phyloP scores from a whole-genome alignment of 768 basidiomycete genomes.

The Termitomyces sp. region DNA sequence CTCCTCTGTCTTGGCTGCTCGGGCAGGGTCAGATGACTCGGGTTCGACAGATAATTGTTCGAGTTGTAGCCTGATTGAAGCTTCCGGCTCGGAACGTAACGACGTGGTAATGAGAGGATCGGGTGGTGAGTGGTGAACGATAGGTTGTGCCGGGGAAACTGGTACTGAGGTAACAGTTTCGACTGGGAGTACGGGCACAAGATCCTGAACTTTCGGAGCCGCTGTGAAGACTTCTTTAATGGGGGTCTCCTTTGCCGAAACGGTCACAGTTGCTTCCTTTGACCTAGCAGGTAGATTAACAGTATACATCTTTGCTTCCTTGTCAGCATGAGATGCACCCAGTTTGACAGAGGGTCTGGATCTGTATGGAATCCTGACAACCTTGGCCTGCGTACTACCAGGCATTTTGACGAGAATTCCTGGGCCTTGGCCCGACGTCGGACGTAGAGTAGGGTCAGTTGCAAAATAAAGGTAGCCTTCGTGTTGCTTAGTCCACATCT shows the following conservation, averaged over 20 bases:
- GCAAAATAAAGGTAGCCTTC: slow-evolving; percentile 64
- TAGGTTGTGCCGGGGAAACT: not conserved
- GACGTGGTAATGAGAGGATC: slow-evolving; percentile 18
- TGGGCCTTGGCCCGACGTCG: slow-evolving; percentile 49
- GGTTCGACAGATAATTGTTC: slow-evolving; percentile 33
- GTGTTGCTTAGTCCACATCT: slow-evolving; percentile 79
- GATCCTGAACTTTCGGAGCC: slow-evolving; percentile 27
- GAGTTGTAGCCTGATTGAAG: slow-evolving; percentile 29
- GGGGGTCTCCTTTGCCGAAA: slow-evolving; percentile 28
- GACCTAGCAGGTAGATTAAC: slow-evolving; percentile 49
- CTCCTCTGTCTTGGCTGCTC: slow-evolving; percentile 39
- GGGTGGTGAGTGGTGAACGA: slow-evolving; percentile 3
- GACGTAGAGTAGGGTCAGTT: slow-evolving; percentile 46
- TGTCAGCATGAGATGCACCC: slow-evolving; percentile 14
- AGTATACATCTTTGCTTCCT: slow-evolving; percentile 38
- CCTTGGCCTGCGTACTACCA: slow-evolving; percentile 33
- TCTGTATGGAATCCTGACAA: slow-evolving; percentile 34
- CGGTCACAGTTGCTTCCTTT: slow-evolving; percentile 20
- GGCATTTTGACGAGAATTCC: slow-evolving; percentile 62
- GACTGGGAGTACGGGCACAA: slow-evolving; percentile 17
- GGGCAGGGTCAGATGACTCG: slow-evolving; percentile 26
- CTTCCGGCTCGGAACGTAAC: slow-evolving; percentile 21
- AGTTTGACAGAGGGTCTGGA: slow-evolving; percentile 15
- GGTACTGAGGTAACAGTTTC: slow-evolving; percentile 3
- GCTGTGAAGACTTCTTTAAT: slow-evolving; percentile 48